Base-by-base conservation (phyloP, 2,329 filamentous ascomycete species). In the Neophaeococcomyces aloes region DNA sequence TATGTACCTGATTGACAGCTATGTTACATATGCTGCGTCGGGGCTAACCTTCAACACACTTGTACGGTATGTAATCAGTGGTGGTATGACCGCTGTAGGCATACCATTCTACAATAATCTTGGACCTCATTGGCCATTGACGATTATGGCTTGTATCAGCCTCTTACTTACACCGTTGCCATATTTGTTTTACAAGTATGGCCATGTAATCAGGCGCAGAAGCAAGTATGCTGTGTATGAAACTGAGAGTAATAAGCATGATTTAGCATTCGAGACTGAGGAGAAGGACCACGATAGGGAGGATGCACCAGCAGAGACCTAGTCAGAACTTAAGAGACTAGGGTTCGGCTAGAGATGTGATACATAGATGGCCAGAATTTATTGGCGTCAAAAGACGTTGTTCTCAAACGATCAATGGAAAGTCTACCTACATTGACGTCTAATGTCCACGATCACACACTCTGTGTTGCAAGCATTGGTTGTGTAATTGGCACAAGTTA, bases 1-100 rank as follows among this genome's bases (percentile, higher is more conserved):
- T 44, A 68, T 73, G 61, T 78, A 78, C 53, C 70, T 78, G 41
- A 76, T 78, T 45, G 73, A 78, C 50, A 65, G 64, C 7, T 78
- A 77, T 51, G 69, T 71, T 33, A 64, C 64, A 6, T 74, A 73
- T 48, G 66, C 72, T 0, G 74, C 71, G 1, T 66, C 61, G 3
- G 71, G 69, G 0, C 56, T 74, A 19, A 65, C 66, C 0, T 59
- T 66, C 35, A 58, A 67, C 31, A 67, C 67, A 0, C 56, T 70
- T 4, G 61, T 61, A 2, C 59, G 69, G 2, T 69, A 69, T 43
- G 53, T 59, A 15, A 58, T 56, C 8, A 61, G 62, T 1, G 65
- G 65, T 0, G 60, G 56, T 0, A 62, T 68, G 56, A 53, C 58
- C 5, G 53, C 56, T 14, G 49, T 59, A 3, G 56, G 55, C 1